Conservation (phyloP, 768 basidiomycete genomes). For the Fibroporia radiculosa region DNA sequence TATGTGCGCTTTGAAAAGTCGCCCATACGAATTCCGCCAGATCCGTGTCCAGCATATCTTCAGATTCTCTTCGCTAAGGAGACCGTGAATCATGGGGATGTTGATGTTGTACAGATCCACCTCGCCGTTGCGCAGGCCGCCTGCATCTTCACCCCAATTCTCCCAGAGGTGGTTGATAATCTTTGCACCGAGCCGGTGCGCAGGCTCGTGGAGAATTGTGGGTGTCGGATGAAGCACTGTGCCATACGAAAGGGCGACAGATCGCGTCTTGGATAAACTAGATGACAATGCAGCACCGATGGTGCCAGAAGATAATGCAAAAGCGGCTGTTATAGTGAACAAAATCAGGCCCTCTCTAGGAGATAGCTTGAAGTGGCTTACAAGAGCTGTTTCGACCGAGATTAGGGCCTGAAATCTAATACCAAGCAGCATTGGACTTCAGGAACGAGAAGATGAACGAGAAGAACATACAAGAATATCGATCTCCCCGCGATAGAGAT, state of each 20-base stretch:
- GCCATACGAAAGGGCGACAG: constrained; percentile 87
- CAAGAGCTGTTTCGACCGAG: constrained; percentile 63
- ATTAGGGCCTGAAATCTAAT: constrained; percentile 79
- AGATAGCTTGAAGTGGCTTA: neutral
- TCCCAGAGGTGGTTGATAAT: constrained; percentile 73
- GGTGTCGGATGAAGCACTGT: constrained; percentile 68
- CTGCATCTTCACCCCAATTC: constrained; percentile 74
- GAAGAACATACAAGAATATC: constrained; percentile 69
- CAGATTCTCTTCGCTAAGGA: constrained; percentile 52
- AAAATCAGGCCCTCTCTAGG: neutral
- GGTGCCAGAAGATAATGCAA: constrained; percentile 86
- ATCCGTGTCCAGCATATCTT: constrained; percentile 74
- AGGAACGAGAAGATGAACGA: neutral
- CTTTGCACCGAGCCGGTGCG: constrained; percentile 56
- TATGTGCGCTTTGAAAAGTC: constrained; percentile 55
- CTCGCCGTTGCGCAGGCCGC: constrained; percentile 49
- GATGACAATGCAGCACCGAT: constrained; percentile 86
- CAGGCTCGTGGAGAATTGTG: constrained; percentile 50
- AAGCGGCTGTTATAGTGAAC: constrained; percentile 48
- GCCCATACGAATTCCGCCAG: constrained; percentile 82
- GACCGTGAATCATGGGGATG: constrained; percentile 68
- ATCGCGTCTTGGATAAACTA: constrained; percentile 58
- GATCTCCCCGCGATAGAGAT: constrained; percentile 75
- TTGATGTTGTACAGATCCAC: constrained; percentile 86
- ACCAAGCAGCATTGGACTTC: neutral